Evolutionary conservation across 352 stramenopile genomes (phyloP).

Genomic region (Pythium biforme): DNA sequence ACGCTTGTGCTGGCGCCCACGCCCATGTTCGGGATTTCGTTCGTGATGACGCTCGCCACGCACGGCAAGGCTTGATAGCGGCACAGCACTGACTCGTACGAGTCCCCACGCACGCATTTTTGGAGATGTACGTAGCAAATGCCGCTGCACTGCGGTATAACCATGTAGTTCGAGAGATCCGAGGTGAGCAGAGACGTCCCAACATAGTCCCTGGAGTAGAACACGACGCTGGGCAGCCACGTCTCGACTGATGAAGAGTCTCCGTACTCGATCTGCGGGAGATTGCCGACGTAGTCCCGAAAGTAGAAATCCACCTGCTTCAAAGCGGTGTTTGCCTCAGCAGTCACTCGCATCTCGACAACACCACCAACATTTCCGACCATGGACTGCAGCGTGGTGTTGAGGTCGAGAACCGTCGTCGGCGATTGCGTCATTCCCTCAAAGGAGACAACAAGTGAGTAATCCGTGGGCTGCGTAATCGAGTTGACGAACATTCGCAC

Average conservation of each 20-base stretch:
- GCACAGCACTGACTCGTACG: conserved; percentile 12
- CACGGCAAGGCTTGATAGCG: conserved; percentile 12
- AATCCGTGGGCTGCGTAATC: no score
- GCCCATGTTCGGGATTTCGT: background rate
- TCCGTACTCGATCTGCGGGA: background rate
- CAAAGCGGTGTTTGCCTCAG: background rate
- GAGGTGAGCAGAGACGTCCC: background rate
- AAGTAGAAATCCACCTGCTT: conserved; percentile 19
- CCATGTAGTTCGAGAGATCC: background rate
- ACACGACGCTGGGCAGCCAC: conserved; percentile 1
- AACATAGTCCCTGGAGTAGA: background rate
- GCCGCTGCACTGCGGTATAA: conserved; percentile 3
- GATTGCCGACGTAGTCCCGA: conserved; percentile 5
- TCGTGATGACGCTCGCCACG: background rate
- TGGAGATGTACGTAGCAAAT: conserved; percentile 5
- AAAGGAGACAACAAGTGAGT: background rate
- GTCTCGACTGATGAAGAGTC: background rate
- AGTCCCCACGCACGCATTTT: conserved; percentile 11
- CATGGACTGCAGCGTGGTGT: background rate
- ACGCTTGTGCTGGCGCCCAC: background rate
- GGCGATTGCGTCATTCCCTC: background rate
- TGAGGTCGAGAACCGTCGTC: background rate
- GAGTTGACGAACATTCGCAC: background rate
- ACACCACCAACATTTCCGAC: background rate
- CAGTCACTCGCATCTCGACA: conserved; percentile 3